Conservation (phyloP, 192 early-diverging fungal genomes). For the Anaeromyces robustus region DNA sequence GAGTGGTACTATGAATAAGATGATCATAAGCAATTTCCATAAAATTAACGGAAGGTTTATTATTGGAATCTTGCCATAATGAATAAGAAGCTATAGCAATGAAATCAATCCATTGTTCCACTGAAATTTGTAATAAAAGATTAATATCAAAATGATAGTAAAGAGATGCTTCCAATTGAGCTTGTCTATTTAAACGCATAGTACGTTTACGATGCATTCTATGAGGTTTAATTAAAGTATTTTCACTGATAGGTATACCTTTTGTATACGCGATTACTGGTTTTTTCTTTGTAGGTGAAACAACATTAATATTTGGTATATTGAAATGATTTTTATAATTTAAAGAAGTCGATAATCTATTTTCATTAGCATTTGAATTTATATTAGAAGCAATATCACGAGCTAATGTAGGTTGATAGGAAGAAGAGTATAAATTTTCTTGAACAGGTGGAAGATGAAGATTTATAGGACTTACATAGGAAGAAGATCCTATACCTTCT, state of each 20-base stretch:
- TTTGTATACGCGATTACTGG: not conserved
- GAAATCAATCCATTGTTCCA: not conserved
- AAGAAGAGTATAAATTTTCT: not conserved
- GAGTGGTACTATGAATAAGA: not conserved
- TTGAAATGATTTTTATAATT: not conserved
- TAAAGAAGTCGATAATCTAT: not conserved
- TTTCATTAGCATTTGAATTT: too few species aligned
- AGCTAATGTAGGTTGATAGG: not conserved
- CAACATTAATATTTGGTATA: not conserved
- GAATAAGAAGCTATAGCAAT: not conserved
- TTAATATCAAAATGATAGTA: not conserved
- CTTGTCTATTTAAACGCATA: not conserved
- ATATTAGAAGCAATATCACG: not conserved
- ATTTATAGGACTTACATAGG: not conserved
- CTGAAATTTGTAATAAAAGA: not conserved
- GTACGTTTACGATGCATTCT: not conserved
- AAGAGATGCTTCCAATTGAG: not conserved
- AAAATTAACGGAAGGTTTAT: not conserved
- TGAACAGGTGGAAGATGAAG: not conserved
- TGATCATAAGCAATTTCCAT: not conserved
- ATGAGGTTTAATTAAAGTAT: not conserved
- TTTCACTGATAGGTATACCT: not conserved
- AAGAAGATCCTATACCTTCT: not conserved
- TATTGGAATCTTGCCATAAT: not conserved
- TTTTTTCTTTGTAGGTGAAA: not conserved